phyloP scores from a whole-genome alignment of 805 yeast species.

The Pichia eremophila region DNA sequence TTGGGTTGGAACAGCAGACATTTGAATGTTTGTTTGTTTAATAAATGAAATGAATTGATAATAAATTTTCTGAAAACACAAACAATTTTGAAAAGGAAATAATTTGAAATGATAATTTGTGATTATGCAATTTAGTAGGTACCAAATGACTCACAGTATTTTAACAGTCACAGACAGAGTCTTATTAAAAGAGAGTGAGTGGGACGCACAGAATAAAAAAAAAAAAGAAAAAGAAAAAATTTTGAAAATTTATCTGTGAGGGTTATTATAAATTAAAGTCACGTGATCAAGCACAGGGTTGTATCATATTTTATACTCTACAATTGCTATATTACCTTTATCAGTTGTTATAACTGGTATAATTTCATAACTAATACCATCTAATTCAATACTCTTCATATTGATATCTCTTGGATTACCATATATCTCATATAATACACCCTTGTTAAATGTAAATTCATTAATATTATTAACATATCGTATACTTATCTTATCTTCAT shows the following conservation, averaged over 20 bases:
- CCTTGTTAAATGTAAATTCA: constrained; percentile 24
- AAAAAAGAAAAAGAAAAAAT: too few species aligned
- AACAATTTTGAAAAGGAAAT: too few species aligned
- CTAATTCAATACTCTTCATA: neutral
- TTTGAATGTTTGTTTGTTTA: constrained; percentile 3
- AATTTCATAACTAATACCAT: constrained; percentile 13
- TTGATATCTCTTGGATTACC: neutral
- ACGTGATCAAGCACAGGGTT: too few species aligned
- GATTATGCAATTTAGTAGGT: too few species aligned
- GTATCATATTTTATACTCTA: constrained; percentile 3
- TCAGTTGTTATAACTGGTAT: constrained; percentile 12
- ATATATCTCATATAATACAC: constrained; percentile 17
- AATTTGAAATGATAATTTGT: too few species aligned
- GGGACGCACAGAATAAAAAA: too few species aligned
- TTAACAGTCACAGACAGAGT: too few species aligned
- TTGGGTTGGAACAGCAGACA: constrained; percentile 62
- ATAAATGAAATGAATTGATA: neutral
- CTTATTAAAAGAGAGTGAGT: too few species aligned
- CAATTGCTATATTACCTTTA: constrained; percentile 8
- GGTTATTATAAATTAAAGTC: too few species aligned
- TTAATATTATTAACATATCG: constrained; percentile 35
- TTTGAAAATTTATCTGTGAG: too few species aligned
- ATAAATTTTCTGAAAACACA: neutral
- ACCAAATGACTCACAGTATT: too few species aligned
- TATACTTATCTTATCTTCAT: constrained; percentile 35